Evolutionary conservation across 371 early-diverging fungal genomes (phyloP).

Genomic region (Syncephalastrum sp.): DNA sequence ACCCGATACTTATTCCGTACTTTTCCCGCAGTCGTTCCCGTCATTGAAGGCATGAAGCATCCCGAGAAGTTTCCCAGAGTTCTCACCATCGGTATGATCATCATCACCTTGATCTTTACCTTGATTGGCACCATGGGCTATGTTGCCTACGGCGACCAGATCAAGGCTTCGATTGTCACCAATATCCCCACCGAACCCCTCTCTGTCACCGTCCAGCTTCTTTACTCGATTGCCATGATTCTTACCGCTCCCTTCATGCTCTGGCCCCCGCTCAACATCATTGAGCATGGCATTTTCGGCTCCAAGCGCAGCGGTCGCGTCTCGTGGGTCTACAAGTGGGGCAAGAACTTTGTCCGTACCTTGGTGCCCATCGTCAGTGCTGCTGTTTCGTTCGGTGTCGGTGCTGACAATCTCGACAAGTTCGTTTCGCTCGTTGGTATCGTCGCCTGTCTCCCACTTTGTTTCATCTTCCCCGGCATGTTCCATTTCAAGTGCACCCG

Average conservation of each 20-base stretch:
- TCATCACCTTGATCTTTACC: constrained; percentile 59
- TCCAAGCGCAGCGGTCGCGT: constrained; percentile 28
- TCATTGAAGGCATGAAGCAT: constrained; percentile 57
- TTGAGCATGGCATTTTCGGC: constrained; percentile 60
- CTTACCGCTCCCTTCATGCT: constrained; percentile 68
- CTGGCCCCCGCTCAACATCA: constrained; percentile 72
- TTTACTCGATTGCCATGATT: constrained; percentile 76
- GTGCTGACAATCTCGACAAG: constrained; percentile 65
- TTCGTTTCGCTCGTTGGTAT: constrained; percentile 66
- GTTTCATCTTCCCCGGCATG: constrained; percentile 76
- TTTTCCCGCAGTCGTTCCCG: constrained; percentile 41
- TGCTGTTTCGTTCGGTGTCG: constrained; percentile 53
- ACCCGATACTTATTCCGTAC: not conserved
- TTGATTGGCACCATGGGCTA: constrained; percentile 69
- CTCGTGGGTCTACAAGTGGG: constrained; percentile 53
- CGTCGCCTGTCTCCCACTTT: constrained; percentile 52
- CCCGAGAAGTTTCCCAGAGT: constrained; percentile 61
- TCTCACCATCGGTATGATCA: constrained; percentile 52
- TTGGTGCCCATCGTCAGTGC: constrained; percentile 53
- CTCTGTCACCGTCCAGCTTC: constrained; percentile 57
- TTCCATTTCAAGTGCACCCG: constrained; percentile 61
- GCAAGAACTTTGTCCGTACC: constrained; percentile 63
- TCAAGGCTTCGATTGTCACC: constrained; percentile 67
- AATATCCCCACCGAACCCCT: constrained; percentile 59
- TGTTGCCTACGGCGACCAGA: constrained; percentile 63